Evolutionary conservation across 495 filamentous ascomycete genomes (phyloP).

Genomic region (Cetradonia linearis): DNA sequence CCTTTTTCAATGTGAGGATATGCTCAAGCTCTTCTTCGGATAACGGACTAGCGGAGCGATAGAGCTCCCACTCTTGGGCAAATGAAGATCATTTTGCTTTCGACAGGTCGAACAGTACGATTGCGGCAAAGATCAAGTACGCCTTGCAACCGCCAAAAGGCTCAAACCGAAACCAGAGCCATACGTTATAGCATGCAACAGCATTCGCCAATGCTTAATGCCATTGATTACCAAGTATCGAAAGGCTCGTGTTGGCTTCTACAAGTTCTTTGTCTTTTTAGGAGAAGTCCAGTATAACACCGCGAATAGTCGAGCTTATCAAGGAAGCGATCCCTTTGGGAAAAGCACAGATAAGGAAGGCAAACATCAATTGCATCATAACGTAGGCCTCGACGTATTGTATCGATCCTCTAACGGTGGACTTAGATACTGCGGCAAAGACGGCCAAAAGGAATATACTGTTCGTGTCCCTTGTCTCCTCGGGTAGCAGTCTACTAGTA

Average conservation of each 20-base stretch:
- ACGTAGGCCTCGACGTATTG: slow-evolving; percentile 22
- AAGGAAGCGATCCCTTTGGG: neutral
- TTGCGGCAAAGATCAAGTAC: neutral
- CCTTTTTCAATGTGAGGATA: neutral
- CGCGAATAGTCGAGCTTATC: neutral
- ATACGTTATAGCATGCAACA: neutral
- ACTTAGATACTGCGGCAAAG: slow-evolving; percentile 20
- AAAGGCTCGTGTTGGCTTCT: neutral
- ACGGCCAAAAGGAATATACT: slow-evolving; percentile 26
- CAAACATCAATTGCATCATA: slow-evolving; percentile 23
- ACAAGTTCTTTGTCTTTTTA: neutral
- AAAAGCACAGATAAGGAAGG: slow-evolving; percentile 19
- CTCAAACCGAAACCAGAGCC: neutral
- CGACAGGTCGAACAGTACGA: neutral
- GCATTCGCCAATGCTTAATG: neutral
- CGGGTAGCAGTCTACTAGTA: slow-evolving; percentile 24
- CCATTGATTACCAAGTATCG: neutral
- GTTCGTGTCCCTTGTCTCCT: slow-evolving; percentile 7
- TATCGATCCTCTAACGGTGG: slow-evolving; percentile 12
- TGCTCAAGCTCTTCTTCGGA: neutral
- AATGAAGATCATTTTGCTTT: neutral
- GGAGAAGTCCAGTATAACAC: neutral
- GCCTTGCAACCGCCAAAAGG: neutral
- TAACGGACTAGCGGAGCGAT: neutral
- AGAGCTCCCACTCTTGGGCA: neutral